A percentile compares a stretch with the other conserved stretches of the same genome.
These are phyloP conservation scores for Aspergillus sclerotioniger DNA, from an alignment of 495 filamentous ascomycete genomes.

Conservation along the genomic window DNA sequence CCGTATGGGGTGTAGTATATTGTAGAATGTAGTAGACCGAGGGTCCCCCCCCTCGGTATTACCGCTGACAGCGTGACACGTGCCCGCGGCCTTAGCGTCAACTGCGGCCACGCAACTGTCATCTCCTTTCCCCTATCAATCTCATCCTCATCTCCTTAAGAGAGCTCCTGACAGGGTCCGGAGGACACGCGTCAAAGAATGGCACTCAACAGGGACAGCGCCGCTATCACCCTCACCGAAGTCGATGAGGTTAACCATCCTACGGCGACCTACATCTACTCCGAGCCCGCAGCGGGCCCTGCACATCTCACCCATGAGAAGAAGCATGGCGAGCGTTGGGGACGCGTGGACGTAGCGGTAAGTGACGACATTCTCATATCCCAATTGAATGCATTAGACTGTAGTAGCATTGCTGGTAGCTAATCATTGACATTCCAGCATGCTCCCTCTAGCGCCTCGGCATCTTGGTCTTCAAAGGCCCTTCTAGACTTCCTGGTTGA, in stretches of 20 bases:
- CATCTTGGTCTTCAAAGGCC: slow-evolving; percentile 32
- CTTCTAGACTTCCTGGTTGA: slow-evolving; percentile 32
- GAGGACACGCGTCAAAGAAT: slow-evolving; percentile 13
- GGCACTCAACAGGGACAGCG: slow-evolving; percentile 13
- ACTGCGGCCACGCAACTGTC: neutral
- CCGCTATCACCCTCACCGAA: slow-evolving; percentile 31
- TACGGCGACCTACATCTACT: slow-evolving; percentile 39
- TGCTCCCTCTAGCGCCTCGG: slow-evolving; percentile 17
- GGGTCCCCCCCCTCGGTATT: no score
- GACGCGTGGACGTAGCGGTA: slow-evolving; percentile 39
- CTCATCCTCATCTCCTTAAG: neutral
- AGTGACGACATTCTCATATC: slow-evolving; percentile 11
- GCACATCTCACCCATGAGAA: neutral
- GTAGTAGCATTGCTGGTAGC: neutral
- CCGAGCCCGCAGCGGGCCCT: slow-evolving; percentile 16
- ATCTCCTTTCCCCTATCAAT: neutral
- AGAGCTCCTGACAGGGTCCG: neutral
- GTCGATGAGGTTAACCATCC: slow-evolving; percentile 39
- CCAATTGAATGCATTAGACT: neutral
- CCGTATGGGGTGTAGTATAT: neutral
- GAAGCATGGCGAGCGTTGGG: slow-evolving; percentile 4
- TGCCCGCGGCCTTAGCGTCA: neutral
- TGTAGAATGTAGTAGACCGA: neutral
- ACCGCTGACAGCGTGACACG: neutral
- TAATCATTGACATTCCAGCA: slow-evolving; percentile 7